A percentile compares a stretch with the other conserved stretches of the same genome.
Conservation (phyloP, 1,139 yeast genomes). For the Nakaseomyces kungkrabaensis region DNA sequence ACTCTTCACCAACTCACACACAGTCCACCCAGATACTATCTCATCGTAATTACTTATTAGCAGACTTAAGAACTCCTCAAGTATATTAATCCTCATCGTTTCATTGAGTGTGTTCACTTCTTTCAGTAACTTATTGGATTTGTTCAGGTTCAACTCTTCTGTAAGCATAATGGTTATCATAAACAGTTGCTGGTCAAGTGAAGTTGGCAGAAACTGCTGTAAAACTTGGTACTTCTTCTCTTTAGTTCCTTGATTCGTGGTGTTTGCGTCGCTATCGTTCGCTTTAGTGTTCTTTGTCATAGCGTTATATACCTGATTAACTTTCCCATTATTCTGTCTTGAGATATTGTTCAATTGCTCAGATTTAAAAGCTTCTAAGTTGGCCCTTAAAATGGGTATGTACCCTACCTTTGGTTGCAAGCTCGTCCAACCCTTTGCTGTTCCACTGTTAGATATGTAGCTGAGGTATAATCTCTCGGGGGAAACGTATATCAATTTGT, state of each 20-base stretch:
- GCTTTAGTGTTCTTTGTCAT: neutral
- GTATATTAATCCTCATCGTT: neutral
- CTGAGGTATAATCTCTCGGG: neutral
- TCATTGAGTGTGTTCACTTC: conserved; percentile 1
- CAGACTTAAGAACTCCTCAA: neutral
- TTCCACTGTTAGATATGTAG: neutral
- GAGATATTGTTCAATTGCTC: neutral
- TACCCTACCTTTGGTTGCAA: conserved; percentile 16
- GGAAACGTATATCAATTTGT: conserved; percentile 1
- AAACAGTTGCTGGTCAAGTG: conserved; percentile 20
- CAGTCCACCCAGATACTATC: neutral
- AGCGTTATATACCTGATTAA: neutral
- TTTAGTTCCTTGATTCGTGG: too few species aligned
- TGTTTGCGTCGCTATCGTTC: neutral
- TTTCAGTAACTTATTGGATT: neutral
- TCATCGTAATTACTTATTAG: neutral
- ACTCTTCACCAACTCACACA: neutral
- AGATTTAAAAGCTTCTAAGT: neutral
- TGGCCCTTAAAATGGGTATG: conserved; percentile 17
- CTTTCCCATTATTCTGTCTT: neutral
- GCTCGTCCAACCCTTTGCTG: conserved; percentile 16
- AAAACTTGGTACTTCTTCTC: conserved; percentile 12
- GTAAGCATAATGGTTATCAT: conserved; percentile 13
- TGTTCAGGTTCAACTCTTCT: neutral
- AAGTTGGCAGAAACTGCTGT: conserved; percentile 20